Conservation (phyloP, 2,329 filamentous ascomycete species). For the Beauveria australis region DNA sequence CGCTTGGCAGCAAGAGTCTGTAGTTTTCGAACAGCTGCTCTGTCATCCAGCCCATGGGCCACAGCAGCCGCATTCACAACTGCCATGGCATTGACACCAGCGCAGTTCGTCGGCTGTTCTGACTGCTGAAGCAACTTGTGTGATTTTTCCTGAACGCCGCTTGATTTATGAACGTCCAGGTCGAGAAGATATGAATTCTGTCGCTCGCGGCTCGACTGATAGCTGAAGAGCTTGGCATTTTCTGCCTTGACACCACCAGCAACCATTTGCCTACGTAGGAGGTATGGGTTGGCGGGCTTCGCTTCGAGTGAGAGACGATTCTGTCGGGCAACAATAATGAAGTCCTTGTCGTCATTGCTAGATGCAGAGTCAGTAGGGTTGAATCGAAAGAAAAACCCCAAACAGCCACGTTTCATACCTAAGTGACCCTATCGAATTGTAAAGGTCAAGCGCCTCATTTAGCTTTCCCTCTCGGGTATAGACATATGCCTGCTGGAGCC, state of each 20-base stretch:
- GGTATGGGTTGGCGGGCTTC: constrained; percentile 53
- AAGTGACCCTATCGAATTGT: constrained; percentile 50
- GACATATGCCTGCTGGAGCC: constrained; percentile 68
- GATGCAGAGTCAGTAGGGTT: constrained; percentile 20
- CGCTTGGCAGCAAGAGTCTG: constrained; percentile 62
- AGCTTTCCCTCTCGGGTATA: constrained; percentile 57
- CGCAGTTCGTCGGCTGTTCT: constrained; percentile 20
- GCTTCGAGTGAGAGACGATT: constrained; percentile 44
- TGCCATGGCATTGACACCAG: constrained; percentile 34
- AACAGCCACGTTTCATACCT: constrained; percentile 39
- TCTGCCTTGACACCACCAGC: constrained; percentile 42
- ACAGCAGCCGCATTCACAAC: constrained; percentile 64
- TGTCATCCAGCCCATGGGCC: constrained; percentile 50
- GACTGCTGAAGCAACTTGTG: constrained; percentile 28
- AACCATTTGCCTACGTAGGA: constrained; percentile 54
- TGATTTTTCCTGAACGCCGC: constrained; percentile 48
- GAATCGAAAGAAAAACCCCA: too few species aligned
- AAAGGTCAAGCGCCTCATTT: constrained; percentile 56
- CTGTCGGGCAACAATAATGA: constrained; percentile 57
- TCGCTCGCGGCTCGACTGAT: constrained; percentile 49
- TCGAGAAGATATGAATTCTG: constrained; percentile 58
- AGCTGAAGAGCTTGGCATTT: constrained; percentile 61
- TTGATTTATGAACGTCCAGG: constrained; percentile 59
- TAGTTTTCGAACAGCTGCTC: constrained; percentile 61
- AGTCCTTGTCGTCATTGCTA: constrained; percentile 60